A percentile compares a stretch with the other conserved stretches of the same genome.
Conservation (phyloP, 202 grass and related monocot genomes). For the Schoenoplectus tabernaemontani region DNA sequence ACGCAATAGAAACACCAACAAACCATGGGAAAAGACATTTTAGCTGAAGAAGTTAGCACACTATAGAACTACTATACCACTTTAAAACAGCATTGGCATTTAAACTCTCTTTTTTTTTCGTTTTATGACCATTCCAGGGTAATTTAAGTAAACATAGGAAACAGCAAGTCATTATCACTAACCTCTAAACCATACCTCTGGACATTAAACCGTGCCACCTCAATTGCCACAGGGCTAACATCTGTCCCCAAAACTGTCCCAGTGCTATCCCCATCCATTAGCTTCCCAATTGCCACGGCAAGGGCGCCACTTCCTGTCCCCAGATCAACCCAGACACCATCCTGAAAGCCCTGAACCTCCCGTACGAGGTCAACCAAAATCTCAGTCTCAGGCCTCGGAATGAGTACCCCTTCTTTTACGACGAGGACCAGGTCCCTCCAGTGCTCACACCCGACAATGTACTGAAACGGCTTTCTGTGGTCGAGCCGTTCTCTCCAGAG, state of each 20-base stretch:
- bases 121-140: not conserved
- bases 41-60: not conserved
- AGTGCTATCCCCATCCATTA: conserved; percentile 17
- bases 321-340: conserved; percentile 68
- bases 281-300: conserved; percentile 54
- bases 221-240: conserved; percentile 50
- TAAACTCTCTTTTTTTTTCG: not conserved
- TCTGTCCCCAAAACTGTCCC: conserved; percentile 68
- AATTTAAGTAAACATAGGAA: not conserved
- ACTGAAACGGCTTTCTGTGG: conserved; percentile 58
- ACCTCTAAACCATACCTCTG: conserved; percentile 75
- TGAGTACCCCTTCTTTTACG: conserved; percentile 64
- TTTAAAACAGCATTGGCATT: not conserved
- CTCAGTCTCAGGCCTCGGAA: conserved; percentile 90
- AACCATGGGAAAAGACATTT: not conserved
- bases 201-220: conserved; percentile 50
- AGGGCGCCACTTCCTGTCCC: conserved; percentile 84
- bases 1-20: not conserved
- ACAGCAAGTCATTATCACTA: not conserved
- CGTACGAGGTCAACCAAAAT: conserved; percentile 46
- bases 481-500: conserved; percentile 46
- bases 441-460: conserved; percentile 91
- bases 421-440: conserved; percentile 73
- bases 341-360: conserved; percentile 32
- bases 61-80: not conserved